Base-by-base conservation (phyloP, 2,329 filamentous ascomycete genomes). In the Monosporascus sp. region DNA sequence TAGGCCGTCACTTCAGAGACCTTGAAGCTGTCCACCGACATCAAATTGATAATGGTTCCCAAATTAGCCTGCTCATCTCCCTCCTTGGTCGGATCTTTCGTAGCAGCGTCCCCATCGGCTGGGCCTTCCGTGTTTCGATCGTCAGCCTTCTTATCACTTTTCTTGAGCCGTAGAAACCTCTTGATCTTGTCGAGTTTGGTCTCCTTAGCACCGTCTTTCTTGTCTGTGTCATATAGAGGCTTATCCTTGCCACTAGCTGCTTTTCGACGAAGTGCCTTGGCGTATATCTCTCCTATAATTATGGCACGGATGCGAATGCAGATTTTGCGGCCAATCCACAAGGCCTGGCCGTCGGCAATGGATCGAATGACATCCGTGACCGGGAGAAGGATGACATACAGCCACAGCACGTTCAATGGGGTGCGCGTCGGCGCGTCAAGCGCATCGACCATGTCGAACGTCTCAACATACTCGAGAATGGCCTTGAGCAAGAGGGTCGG, bases 11-110 rank as follows among this genome's bases (percentile, higher is more conserved):
- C 87, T 68, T 99, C 94, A 57, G 90, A 89, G 52, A 99, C 91
- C 74, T 99, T 99, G 83, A 97, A 97, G 48, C 93, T 97, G 76
- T 99, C 95, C 41, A 99, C 95, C 11, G 94, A 95, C 94, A 99
- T 99, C 60, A 99, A 78, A 71, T 97, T 99, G 76, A 99, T 99
- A 65, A 99, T 97, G n/a, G 94, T 96, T 58, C 95, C 94, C 49
- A 95, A 81, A 56, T 94, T 97, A 40, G 91, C 93, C 73, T 96
- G 91, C 54, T 87, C 82, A 57, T 91, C 86, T 19, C 51, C 63
- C 24, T 67, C 67, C 53, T 74, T 73, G 40, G 64, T 50, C n/a
- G 63, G 61, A 31, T 68, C 68, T 37, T 63, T 61, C 48, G 66
- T 68, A 45, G 63, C 65, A 22, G 65, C 65, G 34, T 63, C 52